phyloP scores from a whole-genome alignment of 768 basidiomycete species.

The Boletus huronensis region DNA sequence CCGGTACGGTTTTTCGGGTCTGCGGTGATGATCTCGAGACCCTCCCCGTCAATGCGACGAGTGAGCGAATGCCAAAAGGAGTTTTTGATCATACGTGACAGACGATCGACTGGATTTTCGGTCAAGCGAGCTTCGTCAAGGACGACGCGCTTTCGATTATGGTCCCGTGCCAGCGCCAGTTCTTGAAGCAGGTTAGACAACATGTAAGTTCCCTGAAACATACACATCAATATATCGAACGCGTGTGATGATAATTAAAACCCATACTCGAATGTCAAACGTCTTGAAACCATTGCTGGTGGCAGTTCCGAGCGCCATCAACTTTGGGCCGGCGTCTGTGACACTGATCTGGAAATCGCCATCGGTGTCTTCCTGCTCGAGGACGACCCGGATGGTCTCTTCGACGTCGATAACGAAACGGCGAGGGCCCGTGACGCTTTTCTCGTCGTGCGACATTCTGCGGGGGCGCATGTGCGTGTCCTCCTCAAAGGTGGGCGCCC shows the following conservation, averaged over 20 bases:
- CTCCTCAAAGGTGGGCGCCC: conserved; percentile 69
- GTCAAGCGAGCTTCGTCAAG: conserved; percentile 98
- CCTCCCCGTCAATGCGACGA: conserved; percentile 94
- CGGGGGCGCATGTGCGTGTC: conserved; percentile 71
- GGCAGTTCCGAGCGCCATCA: conserved; percentile 93
- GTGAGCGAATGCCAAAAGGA: conserved; percentile 99
- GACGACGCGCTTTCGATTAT: conserved; percentile 92
- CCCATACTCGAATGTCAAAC: conserved; percentile 85
- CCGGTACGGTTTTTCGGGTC: conserved; percentile 97
- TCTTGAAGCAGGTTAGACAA: conserved; percentile 98
- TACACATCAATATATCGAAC: conserved; percentile 7
- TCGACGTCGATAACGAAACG: conserved; percentile 97
- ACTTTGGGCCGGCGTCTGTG: conserved; percentile 94
- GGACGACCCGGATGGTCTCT: conserved; percentile 92
- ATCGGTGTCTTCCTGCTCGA: conserved; percentile 98
- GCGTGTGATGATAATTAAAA: not conserved
- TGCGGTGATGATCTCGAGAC: conserved; percentile 94
- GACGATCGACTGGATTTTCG: conserved; percentile 95
- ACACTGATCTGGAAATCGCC: conserved; percentile 95
- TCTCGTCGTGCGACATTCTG: conserved; percentile 91
- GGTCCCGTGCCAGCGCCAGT: conserved; percentile 92
- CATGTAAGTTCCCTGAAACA: conserved; percentile 92
- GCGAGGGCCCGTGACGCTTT: conserved; percentile 71
- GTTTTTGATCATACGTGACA: conserved; percentile 95
- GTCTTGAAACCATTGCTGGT: conserved; percentile 98